Evolutionary conservation across 768 basidiomycete genomes (phyloP).

Genomic region (Hypsizygus marmoreus): DNA sequence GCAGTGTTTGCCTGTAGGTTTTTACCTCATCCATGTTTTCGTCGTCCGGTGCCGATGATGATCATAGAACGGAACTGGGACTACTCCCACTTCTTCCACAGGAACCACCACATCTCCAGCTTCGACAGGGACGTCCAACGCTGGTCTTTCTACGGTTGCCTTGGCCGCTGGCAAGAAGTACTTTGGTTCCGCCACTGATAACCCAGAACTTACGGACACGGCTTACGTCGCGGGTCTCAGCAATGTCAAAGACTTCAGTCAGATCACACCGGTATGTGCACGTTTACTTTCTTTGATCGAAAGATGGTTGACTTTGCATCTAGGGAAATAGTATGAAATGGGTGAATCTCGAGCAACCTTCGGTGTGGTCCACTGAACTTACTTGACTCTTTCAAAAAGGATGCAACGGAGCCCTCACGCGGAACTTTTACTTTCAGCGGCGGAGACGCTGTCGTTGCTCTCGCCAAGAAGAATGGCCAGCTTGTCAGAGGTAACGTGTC

Average conservation of each 20-base stretch:
- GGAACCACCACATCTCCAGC: constrained; percentile 12
- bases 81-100: constrained; percentile 7
- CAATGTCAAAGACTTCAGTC: constrained; percentile 43
- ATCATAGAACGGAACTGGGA: neutral
- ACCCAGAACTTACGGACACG: constrained; percentile 44
- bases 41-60: neutral
- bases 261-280: constrained; percentile 49
- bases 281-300: neutral
- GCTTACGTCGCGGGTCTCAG: constrained; percentile 42
- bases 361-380: neutral
- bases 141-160: constrained; percentile 50
- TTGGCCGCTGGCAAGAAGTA: constrained; percentile 47
- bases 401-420: constrained; percentile 51
- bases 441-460: constrained; percentile 45
- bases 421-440: constrained; percentile 48
- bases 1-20: constrained; percentile 40
- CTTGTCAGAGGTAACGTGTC: constrained; percentile 39
- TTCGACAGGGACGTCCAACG: constrained; percentile 21
- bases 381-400: constrained; percentile 28
- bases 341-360: constrained; percentile 30
- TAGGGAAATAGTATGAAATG: constrained; percentile 60
- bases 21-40: too few relatives aligned
- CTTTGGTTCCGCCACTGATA: constrained; percentile 55
- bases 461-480: constrained; percentile 49
- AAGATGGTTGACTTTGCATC: neutral